Evolutionary conservation across 805 yeast genomes (phyloP).

Genomic region (Candida oleophila): DNA sequence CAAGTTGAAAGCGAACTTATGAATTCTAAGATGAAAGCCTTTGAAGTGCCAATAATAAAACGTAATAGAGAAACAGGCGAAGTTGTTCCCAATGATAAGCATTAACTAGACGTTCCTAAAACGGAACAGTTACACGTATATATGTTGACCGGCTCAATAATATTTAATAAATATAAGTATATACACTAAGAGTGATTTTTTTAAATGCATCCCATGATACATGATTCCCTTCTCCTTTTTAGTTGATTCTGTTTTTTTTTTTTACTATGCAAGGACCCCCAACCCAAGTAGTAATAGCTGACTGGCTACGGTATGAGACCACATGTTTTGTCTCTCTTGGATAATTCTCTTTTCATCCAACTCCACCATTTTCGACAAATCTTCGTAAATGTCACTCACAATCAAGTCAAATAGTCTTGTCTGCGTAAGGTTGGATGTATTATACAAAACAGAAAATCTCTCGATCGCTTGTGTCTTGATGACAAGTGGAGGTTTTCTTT

Average conservation of each 20-base stretch:
- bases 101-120: background rate
- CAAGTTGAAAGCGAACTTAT: slow-evolving; percentile 28
- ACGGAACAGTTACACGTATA: too few relatives aligned
- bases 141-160: background rate
- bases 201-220: too few relatives aligned
- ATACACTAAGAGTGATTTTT: too few relatives aligned
- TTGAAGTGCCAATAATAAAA: slow-evolving; percentile 25
- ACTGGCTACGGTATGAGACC: slow-evolving; percentile 62
- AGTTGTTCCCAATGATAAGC: background rate
- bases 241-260: too few relatives aligned
- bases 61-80: slow-evolving; percentile 9
- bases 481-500: slow-evolving; percentile 24
- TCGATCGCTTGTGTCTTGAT: slow-evolving; percentile 42
- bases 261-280: slow-evolving; percentile 53
- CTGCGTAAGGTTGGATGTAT: slow-evolving; percentile 34
- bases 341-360: slow-evolving; percentile 51
- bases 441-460: slow-evolving; percentile 37
- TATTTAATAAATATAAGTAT: background rate
- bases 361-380: slow-evolving; percentile 51
- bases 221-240: too few relatives aligned
- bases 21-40: slow-evolving; percentile 28
- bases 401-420: slow-evolving; percentile 51
- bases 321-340: slow-evolving; percentile 44
- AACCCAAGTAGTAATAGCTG: slow-evolving; percentile 57
- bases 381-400: slow-evolving; percentile 57